These are phyloP conservation scores for Umbellularia californica DNA, from an alignment of 164 flowering plant genomes.

Conservation along the genomic window DNA sequence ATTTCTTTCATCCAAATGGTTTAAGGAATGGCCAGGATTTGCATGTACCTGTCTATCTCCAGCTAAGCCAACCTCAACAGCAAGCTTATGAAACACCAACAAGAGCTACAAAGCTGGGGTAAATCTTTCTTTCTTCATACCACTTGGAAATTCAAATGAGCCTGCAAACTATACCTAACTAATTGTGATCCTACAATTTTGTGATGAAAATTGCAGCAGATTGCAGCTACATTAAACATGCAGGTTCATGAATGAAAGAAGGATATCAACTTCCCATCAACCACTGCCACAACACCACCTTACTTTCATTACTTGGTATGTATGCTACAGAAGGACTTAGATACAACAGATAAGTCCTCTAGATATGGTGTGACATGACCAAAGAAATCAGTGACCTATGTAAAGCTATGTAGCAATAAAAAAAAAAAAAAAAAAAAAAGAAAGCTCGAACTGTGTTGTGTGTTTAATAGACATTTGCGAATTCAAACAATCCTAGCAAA, in stretches of 20 bases:
- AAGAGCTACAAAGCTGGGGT: constrained; percentile 49
- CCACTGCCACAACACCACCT: constrained; percentile 9
- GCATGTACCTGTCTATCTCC: constrained; percentile 3
- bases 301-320: constrained; percentile 7
- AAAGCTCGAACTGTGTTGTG: constrained; percentile 2
- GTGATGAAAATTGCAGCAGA: constrained; percentile 14
- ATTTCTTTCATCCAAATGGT: neutral
- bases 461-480: neutral
- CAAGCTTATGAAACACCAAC: constrained; percentile 39
- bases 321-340: neutral
- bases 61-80: constrained; percentile 66
- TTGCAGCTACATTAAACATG: constrained; percentile 20
- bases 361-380: constrained; percentile 11
- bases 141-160: constrained; percentile 1
- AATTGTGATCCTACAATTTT: constrained; percentile 2
- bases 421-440: no score
- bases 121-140: constrained; percentile 10
- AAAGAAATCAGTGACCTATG: constrained; percentile 15
- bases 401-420: constrained; percentile 22
- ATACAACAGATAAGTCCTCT: constrained; percentile 1
- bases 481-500: neutral
- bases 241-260: constrained; percentile 9
- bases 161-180: neutral
- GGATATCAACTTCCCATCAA: neutral
- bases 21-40: neutral